These are phyloP conservation scores for Orobanche coerulescens DNA, from an alignment of 257 asterid species.

Conservation along the genomic window DNA sequence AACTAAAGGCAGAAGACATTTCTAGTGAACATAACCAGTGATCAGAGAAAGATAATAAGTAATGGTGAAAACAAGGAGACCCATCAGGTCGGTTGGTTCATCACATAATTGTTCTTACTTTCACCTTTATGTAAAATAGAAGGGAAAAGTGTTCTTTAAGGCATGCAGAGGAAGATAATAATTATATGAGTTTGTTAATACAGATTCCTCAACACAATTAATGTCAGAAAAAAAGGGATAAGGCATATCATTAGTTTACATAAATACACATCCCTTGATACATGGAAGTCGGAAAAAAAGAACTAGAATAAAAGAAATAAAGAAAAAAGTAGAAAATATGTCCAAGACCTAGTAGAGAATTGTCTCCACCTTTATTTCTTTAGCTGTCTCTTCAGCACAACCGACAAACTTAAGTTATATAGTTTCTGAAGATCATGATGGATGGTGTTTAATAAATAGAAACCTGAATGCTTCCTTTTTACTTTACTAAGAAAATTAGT, in stretches of 20 bases:
- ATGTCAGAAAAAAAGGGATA: not conserved
- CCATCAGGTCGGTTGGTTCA: not conserved
- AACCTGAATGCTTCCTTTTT: not conserved
- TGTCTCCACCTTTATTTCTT: too few species aligned
- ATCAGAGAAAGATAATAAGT: not conserved
- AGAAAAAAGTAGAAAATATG: too few species aligned
- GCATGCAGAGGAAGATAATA: not conserved
- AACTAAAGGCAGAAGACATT: constrained; percentile 3
- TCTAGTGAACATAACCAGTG: constrained; percentile 14
- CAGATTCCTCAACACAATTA: not conserved
- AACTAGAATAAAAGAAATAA: too few species aligned
- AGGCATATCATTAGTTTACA: too few species aligned
- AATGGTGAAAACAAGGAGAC: not conserved
- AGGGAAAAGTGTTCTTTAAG: not conserved
- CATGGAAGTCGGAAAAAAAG: too few species aligned
- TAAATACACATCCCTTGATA: too few species aligned
- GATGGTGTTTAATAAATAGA: too few species aligned
- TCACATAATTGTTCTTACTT: not conserved
- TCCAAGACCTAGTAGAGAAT: too few species aligned
- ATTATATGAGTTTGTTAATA: not conserved
- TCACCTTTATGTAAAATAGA: not conserved
- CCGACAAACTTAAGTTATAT: too few species aligned
- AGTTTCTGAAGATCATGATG: too few species aligned
- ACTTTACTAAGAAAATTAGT: not conserved
- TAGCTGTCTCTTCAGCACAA: too few species aligned